phyloP scores from a whole-genome alignment of 345 rosid genomes.

The Linum usitatissimum region DNA sequence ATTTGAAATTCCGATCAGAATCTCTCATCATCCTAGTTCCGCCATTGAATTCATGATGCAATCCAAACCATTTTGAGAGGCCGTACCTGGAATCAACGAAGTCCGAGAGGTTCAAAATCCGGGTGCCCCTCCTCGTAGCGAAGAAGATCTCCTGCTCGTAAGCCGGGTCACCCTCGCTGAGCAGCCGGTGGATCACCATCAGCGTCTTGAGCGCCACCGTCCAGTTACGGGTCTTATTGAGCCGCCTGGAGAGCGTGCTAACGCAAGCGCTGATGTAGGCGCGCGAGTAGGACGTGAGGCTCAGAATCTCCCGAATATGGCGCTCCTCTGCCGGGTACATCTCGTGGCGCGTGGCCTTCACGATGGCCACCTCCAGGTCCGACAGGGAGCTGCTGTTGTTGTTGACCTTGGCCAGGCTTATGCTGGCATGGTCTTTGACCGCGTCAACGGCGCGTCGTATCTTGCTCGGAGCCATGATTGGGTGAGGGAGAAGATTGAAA shows the following conservation, averaged over 20 bases:
- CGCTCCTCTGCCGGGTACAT: slow-evolving; percentile 77
- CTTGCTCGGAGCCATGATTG: slow-evolving; percentile 65
- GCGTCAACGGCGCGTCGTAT: slow-evolving; percentile 65
- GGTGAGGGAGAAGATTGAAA: not conserved
- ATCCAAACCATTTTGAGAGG: no score
- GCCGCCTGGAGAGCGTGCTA: slow-evolving; percentile 43
- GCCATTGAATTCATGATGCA: no score
- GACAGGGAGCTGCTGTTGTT: slow-evolving; percentile 51
- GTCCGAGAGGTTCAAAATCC: slow-evolving; percentile 75
- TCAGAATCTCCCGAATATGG: slow-evolving; percentile 58
- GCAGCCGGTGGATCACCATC: slow-evolving; percentile 50
- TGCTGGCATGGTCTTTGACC: slow-evolving; percentile 85
- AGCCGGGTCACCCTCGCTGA: slow-evolving; percentile 55
- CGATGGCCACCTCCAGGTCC: slow-evolving; percentile 74
- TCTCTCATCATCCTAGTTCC: no score
- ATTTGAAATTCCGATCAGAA: no score
- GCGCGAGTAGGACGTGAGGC: slow-evolving; percentile 62
- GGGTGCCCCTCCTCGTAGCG: slow-evolving; percentile 72
- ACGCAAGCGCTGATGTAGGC: slow-evolving; percentile 46
- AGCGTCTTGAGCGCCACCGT: slow-evolving; percentile 77
- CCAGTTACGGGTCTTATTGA: slow-evolving; percentile 81
- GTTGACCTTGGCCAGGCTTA: slow-evolving; percentile 71
- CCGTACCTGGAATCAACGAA: slow-evolving; percentile 42
- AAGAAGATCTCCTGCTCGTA: slow-evolving; percentile 88
- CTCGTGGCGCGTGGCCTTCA: slow-evolving; percentile 83